Evolutionary conservation across 106 monocot species (phyloP).

Genomic region (Narthecium ossifragum): DNA sequence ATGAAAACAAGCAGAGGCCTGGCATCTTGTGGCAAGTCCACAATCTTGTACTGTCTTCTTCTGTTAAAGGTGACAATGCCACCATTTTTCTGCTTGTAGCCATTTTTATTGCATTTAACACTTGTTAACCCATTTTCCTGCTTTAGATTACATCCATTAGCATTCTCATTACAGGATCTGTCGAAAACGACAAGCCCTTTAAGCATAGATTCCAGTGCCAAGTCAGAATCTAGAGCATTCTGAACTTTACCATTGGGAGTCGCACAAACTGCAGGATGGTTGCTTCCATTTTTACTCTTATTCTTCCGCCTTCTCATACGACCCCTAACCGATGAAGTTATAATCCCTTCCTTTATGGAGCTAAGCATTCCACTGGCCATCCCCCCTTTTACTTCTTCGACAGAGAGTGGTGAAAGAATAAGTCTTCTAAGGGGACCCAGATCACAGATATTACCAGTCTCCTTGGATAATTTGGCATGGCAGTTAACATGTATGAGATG

Average conservation of each 20-base stretch:
- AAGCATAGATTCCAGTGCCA: conserved; percentile 26
- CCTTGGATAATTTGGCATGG: conserved; percentile 65
- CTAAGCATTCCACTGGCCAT: conserved; percentile 34
- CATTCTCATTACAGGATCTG: conserved; percentile 27
- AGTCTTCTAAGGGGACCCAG: conserved; percentile 60
- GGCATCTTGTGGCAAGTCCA: conserved; percentile 62
- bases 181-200: conserved; percentile 22
- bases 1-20: conserved; percentile 89
- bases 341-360: conserved; percentile 59
- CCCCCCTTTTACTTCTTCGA: conserved; percentile 44
- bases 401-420: conserved; percentile 68
- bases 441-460: conserved; percentile 73
- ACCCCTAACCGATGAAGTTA: conserved; percentile 45
- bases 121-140: conserved; percentile 11
- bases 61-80: not conserved
- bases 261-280: conserved; percentile 11
- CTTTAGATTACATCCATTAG: conserved; percentile 9
- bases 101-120: conserved; percentile 13
- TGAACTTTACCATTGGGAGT: conserved; percentile 21
- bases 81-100: conserved; percentile 9
- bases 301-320: conserved; percentile 41
- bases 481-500: conserved; percentile 66
- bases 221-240: conserved; percentile 4
- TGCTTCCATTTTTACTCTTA: conserved; percentile 27
- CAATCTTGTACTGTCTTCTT: conserved; percentile 43